Evolutionary conservation across 139 green algal species (phyloP), one percentile per base, ranked within the genome.

Genomic region (Chlamydomonas sphaeroides): DNA sequence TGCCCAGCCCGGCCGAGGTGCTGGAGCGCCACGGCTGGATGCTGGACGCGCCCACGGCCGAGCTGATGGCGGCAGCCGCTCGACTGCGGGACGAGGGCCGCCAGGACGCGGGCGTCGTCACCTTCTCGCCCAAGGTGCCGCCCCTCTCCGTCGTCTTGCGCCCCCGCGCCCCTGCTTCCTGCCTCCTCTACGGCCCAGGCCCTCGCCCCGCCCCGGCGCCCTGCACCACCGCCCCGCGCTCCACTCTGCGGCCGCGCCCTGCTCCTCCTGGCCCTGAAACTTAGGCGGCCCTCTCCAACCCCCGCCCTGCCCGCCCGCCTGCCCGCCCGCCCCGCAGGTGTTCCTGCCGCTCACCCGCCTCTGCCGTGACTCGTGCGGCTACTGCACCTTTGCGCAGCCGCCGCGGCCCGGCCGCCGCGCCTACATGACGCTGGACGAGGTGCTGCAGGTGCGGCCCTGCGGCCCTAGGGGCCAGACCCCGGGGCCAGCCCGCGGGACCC

Each of bases 281-380:
- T 14, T 14, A 51, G 14, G 45, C 10, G 10, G 14, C 10, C 10
- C 45, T 21, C 45, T 51, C 45, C 45, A 51, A 51, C 10, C 45
- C 45, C 14, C 10, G 45, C 10, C 45, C 45, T 51, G 10, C 10
- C 45, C 45, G 45, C 10, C 10, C 45, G 45, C 45, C 38, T 41
- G 69, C 20, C 30, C 11, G 33, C 10, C 0, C 6, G 8, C 39
- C 30, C 38, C 59, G 18, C 92, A 96, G 90, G 95, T 98, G 7
- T 98, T 98, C 86, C 87, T 98, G 21, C 95, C 95, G 1, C 68
- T 98, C 26, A 98, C 94, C 1, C 80, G 91, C 11, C 75, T 95
- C 45, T 97, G 94, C 84, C 85, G 95, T 5, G 91, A 97, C 75
- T 63, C 84, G 1, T 98, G 95, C 79, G 93, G 87, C 30, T 98